Evolutionary conservation across 805 yeast genomes (phyloP), one percentile per base, ranked within the genome.

Genomic region (Cyberlindnera mycetangii): DNA sequence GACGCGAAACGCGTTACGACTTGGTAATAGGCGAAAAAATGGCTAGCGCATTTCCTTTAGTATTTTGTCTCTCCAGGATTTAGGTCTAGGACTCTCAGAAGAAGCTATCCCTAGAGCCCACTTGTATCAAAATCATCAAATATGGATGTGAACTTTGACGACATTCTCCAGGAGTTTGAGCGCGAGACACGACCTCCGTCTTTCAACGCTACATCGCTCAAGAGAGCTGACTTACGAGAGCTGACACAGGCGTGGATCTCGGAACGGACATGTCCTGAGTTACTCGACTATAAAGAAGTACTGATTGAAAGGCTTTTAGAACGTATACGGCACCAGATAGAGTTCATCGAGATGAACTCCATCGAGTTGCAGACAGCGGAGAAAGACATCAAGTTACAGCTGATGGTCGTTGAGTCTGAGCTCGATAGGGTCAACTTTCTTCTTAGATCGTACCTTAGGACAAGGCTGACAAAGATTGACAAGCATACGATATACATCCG

Each of bases 351-450:
- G 55, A 72, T 79, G 40, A 86, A 88, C 53, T 83, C 95, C 8
- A 81, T 88, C 58, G 90, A 85, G 44, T 68, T 85, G 31, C 86
- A 85, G 41, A 78, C 78, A 39, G 70, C 73, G 34, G 81, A 81
- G 45, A 71, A 67, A 41, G 87, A 83, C 49, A 81, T 82, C 64
- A 90, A 90, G 58, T 65, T 92, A 46, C 83, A 86, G 46, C 69
- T 90, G 37, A 78, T 93, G 69, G 78, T 95, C 19, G 82, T 92
- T 54, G 99, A 93, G 59, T 84, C 95, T 12, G 98, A 93, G 54
- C 74, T 93, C 19, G 98, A 93, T 56, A 69, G 99, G 45, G 77
- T 89, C 24, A 88, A 83, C 55, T 93, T 83, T 60, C 64, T 92
- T 28, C 71, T 90, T n/a, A 68, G 97, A 41, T 75, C 88, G 12